Conservation (phyloP, 1,284 basidiomycete genomes). For the Trichosporon coremiiforme region DNA sequence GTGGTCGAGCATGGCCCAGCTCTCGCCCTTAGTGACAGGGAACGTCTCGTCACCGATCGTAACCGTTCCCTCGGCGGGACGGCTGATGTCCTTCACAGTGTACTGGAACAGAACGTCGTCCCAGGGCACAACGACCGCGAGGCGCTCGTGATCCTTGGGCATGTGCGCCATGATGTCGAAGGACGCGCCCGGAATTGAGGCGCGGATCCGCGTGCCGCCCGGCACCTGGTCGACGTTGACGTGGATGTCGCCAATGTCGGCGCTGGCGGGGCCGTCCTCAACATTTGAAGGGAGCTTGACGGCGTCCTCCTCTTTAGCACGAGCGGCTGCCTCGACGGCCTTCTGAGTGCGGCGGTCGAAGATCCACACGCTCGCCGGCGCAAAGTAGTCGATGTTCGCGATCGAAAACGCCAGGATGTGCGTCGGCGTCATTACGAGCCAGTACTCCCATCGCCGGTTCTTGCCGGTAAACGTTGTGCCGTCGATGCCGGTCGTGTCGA, state of each 20-base stretch:
- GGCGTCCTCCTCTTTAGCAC: background rate
- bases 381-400: slow-evolving; percentile 23
- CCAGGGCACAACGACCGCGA: slow-evolving; percentile 32
- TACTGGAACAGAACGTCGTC: slow-evolving; percentile 29
- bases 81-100: slow-evolving; percentile 30
- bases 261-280: slow-evolving; percentile 22
- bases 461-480: slow-evolving; percentile 5
- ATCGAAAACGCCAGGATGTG: slow-evolving; percentile 24
- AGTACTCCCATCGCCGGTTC: slow-evolving; percentile 33
- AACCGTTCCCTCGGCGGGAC: slow-evolving; percentile 23
- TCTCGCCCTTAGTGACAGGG: slow-evolving; percentile 8
- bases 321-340: background rate
- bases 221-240: slow-evolving; percentile 23
- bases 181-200: slow-evolving; percentile 9
- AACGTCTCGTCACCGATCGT: slow-evolving; percentile 10
- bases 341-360: slow-evolving; percentile 18
- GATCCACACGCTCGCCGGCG: slow-evolving; percentile 21
- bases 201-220: slow-evolving; percentile 27
- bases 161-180: slow-evolving; percentile 26
- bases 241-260: slow-evolving; percentile 4
- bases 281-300: slow-evolving; percentile 18
- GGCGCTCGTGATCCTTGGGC: slow-evolving; percentile 27
- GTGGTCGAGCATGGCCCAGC: slow-evolving; percentile 31
- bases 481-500: slow-evolving; percentile 25
- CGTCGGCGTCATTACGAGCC: slow-evolving; percentile 27